A percentile compares a stretch with the other conserved stretches of the same genome.
phyloP scores from a whole-genome alignment of 345 rosid species.

The Bruguiera parviflora region DNA sequence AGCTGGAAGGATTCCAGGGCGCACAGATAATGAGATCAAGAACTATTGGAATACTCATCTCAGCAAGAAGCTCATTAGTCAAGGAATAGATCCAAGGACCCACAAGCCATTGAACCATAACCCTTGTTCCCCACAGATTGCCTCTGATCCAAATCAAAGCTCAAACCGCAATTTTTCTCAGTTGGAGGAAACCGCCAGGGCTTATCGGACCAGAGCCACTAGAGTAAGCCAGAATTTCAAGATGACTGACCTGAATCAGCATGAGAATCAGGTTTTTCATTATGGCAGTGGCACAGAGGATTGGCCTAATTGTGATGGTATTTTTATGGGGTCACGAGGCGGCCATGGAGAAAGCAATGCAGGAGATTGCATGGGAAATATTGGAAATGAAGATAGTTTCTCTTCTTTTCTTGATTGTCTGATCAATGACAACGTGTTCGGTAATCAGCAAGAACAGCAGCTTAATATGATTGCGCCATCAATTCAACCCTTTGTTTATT shows the following conservation, averaged over 20 bases:
- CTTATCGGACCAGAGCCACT: slow-evolving; percentile 13
- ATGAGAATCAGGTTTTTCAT: slow-evolving; percentile 2
- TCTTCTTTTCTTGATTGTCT: slow-evolving; percentile 66
- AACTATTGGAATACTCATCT: slow-evolving; percentile 30
- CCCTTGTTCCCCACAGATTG: neutral
- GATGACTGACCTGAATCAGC: neutral
- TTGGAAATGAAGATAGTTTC: slow-evolving; percentile 50
- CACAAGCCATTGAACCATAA: slow-evolving; percentile 23
- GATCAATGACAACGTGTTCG: slow-evolving; percentile 44
- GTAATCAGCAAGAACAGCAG: slow-evolving; percentile 22
- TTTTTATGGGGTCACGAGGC: slow-evolving; percentile 14
- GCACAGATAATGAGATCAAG: slow-evolving; percentile 30
- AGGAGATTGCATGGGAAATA: slow-evolving; percentile 18
- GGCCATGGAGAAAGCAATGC: slow-evolving; percentile 16
- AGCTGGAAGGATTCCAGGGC: slow-evolving; percentile 31
- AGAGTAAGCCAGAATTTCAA: slow-evolving; percentile 6
- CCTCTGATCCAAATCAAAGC: neutral
- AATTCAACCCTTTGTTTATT: neutral
- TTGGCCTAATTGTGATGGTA: slow-evolving; percentile 12
- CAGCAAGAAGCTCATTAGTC: slow-evolving; percentile 31
- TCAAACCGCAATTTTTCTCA: slow-evolving; percentile 1
- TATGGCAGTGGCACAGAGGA: neutral
- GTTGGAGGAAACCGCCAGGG: neutral
- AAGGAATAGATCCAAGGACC: slow-evolving; percentile 29
- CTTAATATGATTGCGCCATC: neutral